Evolutionary conservation across 805 yeast species (phyloP), one percentile per base, ranked within the genome.

Genomic region (Starmerella scarabaei): DNA sequence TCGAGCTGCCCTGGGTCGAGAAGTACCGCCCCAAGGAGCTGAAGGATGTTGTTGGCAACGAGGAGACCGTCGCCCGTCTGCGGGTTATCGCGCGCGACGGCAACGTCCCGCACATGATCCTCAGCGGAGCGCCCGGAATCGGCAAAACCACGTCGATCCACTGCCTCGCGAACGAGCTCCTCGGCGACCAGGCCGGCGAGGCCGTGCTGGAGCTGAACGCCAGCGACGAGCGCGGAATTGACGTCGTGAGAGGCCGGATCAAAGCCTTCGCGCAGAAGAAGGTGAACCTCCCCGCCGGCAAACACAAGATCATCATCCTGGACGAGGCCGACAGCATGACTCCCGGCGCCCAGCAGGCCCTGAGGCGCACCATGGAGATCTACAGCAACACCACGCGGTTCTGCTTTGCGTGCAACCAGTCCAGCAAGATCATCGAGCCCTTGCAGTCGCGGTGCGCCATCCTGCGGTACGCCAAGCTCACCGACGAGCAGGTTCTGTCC

Each of bases 241-340:
- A 91, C 38, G 94, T 86, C 20, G 97, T 91, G 9, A 71, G 98
- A 45, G 86, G 83, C 52, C 77, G 81, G 53, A 91, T 91, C 63
- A 91, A 91, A 60, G 84, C 82, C 46, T 91, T 91, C 70, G 97
- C 98, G 3, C 96, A 85, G 56, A 86, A 86, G 53, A 86, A 83
- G 57, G 88, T 86, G 35, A 76, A 69, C 54, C 65, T 91, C 47
- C 94, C 95, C 0, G 72, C 77, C 0, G 95, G 95, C 1, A 71
- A 88, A 50, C 96, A 88, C 57, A 91, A 91, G 68, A 82, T 91
- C 41, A 72, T 91, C 49, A 88, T 91, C 38, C 63, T 91, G 48
- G 98, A 88, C 60, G 98, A 85, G 61, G 96, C 95, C 0, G 96
- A 85, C 57, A 78, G 91, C 11, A 85, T 85, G 96, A 85, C 96